phyloP scores from a whole-genome alignment of 139 green algal species.

The Tetradesmus obliquus region DNA sequence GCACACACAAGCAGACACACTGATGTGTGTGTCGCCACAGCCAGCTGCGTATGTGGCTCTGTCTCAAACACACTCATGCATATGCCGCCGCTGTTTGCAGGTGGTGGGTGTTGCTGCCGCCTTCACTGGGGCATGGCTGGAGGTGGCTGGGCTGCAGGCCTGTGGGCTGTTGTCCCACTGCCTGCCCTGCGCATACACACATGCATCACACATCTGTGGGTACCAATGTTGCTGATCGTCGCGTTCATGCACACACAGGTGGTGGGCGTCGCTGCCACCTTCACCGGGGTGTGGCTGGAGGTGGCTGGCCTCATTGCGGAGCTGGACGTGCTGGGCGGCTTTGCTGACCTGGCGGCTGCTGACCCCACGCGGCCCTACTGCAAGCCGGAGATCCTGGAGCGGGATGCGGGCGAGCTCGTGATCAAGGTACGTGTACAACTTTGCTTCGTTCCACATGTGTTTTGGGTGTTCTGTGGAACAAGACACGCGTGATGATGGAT shows the following conservation, averaged over 20 bases:
- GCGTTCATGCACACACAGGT: conserved; percentile 71
- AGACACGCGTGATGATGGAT: neutral
- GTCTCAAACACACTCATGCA: too few relatives aligned
- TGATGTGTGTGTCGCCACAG: too few relatives aligned
- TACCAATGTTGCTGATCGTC: neutral
- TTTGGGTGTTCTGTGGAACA: neutral
- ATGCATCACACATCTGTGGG: neutral
- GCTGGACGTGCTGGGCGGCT: conserved; percentile 92
- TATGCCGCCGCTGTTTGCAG: conserved; percentile 53
- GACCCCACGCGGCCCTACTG: conserved; percentile 83
- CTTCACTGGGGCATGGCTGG: conserved; percentile 93
- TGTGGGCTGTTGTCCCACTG: conserved; percentile 79
- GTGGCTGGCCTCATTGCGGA: conserved; percentile 84
- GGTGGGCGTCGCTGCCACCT: conserved; percentile 91
- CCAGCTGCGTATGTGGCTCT: too few relatives aligned
- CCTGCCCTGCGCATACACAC: conserved; percentile 78
- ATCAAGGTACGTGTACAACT: conserved; percentile 30
- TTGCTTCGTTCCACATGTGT: neutral
- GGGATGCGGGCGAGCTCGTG: conserved; percentile 55
- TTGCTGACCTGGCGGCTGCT: conserved; percentile 88
- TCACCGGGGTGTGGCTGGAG: conserved; percentile 90
- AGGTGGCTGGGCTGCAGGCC: conserved; percentile 62
- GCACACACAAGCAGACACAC: neutral
- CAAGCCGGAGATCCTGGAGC: conserved; percentile 67
- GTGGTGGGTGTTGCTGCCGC: conserved; percentile 91